phyloP scores from a whole-genome alignment of 2,329 filamentous ascomycete genomes.

The Aspergillus brunneoviolaceus region DNA sequence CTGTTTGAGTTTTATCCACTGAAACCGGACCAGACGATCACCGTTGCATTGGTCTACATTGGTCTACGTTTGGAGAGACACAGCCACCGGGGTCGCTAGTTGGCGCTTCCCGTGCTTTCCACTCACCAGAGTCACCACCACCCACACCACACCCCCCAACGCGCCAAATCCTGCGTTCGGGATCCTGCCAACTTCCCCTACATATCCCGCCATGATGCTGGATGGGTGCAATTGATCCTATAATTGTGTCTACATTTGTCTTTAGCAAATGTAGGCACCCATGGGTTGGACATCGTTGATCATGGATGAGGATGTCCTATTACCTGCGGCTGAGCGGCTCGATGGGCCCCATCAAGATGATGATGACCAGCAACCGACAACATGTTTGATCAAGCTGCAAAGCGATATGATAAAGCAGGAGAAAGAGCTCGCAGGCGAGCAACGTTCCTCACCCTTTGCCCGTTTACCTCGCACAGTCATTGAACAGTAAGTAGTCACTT shows the following conservation, averaged over 20 bases:
- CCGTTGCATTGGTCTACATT: constrained; percentile 14
- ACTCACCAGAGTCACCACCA: neutral
- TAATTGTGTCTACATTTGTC: constrained; percentile 13
- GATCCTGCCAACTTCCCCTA: constrained; percentile 9
- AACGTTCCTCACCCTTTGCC: constrained; percentile 19
- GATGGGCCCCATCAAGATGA: constrained; percentile 12
- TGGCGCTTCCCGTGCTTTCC: constrained; percentile 13
- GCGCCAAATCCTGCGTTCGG: neutral
- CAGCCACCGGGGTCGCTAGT: constrained; percentile 23
- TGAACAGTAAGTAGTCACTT: constrained; percentile 27
- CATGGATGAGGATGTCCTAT: constrained; percentile 27
- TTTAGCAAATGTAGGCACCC: constrained; percentile 19
- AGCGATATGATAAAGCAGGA: constrained; percentile 4
- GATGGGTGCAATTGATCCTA: constrained; percentile 18
- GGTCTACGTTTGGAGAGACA: constrained; percentile 10
- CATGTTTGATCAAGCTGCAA: constrained; percentile 9
- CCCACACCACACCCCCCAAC: neutral
- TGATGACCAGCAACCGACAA: constrained; percentile 5
- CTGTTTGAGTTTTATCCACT: neutral
- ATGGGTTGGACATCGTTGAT: constrained; percentile 16
- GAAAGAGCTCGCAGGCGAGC: constrained; percentile 8
- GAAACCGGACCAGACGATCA: constrained; percentile 12
- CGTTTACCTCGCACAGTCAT: constrained; percentile 30
- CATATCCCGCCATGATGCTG: constrained; percentile 12
- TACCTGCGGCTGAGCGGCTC: constrained; percentile 18